Evolutionary conservation across 1,284 basidiomycete species (phyloP).

Genomic region (Xerocomus nothofagi): DNA sequence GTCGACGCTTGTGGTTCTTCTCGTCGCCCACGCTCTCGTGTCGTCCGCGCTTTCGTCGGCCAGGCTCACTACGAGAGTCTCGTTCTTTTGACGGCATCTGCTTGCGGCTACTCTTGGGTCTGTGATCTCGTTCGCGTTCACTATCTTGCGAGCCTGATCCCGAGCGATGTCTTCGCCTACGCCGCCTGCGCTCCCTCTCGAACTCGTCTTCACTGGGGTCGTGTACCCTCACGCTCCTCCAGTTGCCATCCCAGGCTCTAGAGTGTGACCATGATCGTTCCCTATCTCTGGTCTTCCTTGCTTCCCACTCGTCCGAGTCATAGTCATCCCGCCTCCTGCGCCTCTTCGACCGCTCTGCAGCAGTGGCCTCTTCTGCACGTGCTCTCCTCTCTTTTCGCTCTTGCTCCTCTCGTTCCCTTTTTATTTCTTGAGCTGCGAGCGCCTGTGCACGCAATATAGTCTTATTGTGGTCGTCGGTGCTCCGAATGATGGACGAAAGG

Average conservation of each 20-base stretch:
- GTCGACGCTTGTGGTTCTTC: constrained; percentile 21
- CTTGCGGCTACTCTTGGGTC: constrained; percentile 15
- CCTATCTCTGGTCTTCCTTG: constrained; percentile 46
- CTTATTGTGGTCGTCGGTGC: constrained; percentile 90
- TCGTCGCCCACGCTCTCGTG: constrained; percentile 27
- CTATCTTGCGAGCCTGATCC: constrained; percentile 26
- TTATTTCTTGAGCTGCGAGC: constrained; percentile 68
- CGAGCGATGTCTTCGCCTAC: constrained; percentile 30
- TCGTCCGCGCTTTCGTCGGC: constrained; percentile 23
- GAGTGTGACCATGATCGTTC: constrained; percentile 31
- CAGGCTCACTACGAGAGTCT: constrained; percentile 18
- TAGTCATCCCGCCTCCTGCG: constrained; percentile 35
- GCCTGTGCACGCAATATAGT: constrained; percentile 78
- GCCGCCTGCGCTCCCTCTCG: constrained; percentile 17
- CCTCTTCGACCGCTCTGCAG: constrained; percentile 57
- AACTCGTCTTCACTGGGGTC: constrained; percentile 19
- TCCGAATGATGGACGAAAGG: constrained; percentile 82
- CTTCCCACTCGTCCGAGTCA: constrained; percentile 38
- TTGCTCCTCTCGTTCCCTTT: constrained; percentile 60
- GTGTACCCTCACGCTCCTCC: constrained; percentile 22
- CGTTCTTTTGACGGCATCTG: constrained; percentile 18
- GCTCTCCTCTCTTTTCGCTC: constrained; percentile 58
- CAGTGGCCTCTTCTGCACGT: constrained; percentile 68
- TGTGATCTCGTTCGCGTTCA: constrained; percentile 19
- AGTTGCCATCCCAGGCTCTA: constrained; percentile 33